Base-by-base conservation (phyloP, 2,329 filamentous ascomycete species). In the Penicillium sp. region DNA sequence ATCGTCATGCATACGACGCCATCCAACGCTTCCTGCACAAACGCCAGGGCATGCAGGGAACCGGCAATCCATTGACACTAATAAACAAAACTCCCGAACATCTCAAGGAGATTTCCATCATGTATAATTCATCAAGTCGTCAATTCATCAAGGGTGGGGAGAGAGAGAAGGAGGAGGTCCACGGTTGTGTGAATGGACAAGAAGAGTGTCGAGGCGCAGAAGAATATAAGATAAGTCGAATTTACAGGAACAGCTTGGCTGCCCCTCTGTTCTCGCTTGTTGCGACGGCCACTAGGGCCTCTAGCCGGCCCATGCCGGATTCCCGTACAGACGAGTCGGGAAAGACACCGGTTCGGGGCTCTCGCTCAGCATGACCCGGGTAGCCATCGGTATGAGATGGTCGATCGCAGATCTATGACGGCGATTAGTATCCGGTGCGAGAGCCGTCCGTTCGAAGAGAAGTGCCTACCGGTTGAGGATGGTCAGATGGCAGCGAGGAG, bases 281-380 rank as follows among this genome's bases (percentile, higher is more conserved):
- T 29, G 75, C 75, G 45, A 76, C 75, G 23, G 75, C 75, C 35
- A 77, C 75, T 41, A 78, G 69, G 43, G 74, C 75, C 54, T 78
- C 75, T n/a, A 78, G 64, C 20, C 74, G 68, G 39, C 72, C 73
- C 71, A 77, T 73, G 24, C 71, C 72, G 32, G 63, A 61, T 28
- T 68, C 65, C 31, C 64, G 59, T 40, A 50, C 50, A 39, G 65
- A 49, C 7, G 63, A 55, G 47, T 65, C 59, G 18, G 62, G 52
- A 41, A 66, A 66, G 25, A 66, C 55, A 25, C 58, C 58, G 39
- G 65, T 49, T 31, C 66, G 61, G 25, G 61, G 52, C 35, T 66
- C 61, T 44, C 56, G 58, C 47, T 67, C 64, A 15, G 56, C 41
- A 35, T 57, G 55, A 48, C 64, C 52, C 49, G 59, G 58, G 51